Evolutionary conservation across 257 asterid species (phyloP).

Genomic region (Eucommia ulmoides): DNA sequence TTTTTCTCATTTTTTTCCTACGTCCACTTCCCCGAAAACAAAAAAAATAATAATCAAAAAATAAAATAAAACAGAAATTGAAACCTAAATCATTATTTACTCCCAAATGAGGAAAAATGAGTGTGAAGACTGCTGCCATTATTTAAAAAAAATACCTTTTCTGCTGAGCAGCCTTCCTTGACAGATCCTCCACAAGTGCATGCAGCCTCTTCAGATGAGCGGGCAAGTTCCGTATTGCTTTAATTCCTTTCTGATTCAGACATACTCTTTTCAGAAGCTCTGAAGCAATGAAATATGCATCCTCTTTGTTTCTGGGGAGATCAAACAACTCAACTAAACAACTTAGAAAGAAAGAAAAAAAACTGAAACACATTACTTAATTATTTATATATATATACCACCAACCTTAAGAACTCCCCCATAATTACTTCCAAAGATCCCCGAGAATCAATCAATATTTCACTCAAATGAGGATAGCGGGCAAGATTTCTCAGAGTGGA

Average conservation of each 20-base stretch:
- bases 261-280: slow-evolving; percentile 69
- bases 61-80: not conserved
- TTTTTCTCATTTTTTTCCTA: too few species aligned
- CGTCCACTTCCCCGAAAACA: too few species aligned
- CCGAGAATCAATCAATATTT: slow-evolving; percentile 27
- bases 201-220: slow-evolving; percentile 56
- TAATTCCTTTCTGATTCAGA: slow-evolving; percentile 28
- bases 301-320: slow-evolving; percentile 75
- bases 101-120: not conserved
- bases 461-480: slow-evolving; percentile 51
- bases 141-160: slow-evolving; percentile 65
- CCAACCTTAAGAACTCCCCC: slow-evolving; percentile 58
- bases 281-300: slow-evolving; percentile 75
- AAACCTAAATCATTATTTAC: not conserved
- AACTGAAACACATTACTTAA: not conserved
- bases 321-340: not conserved
- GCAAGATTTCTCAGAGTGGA: slow-evolving; percentile 88
- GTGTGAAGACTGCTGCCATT: not conserved
- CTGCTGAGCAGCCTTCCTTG: slow-evolving; percentile 51
- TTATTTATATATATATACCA: slow-evolving; percentile 2
- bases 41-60: not conserved
- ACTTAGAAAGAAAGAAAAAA: not conserved
- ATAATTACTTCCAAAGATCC: slow-evolving; percentile 54
- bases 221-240: slow-evolving; percentile 41
- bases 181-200: slow-evolving; percentile 56